These are phyloP conservation scores for Harringtonia lauricola DNA, from an alignment of 2,329 filamentous ascomycete genomes.

Conservation along the genomic window DNA sequence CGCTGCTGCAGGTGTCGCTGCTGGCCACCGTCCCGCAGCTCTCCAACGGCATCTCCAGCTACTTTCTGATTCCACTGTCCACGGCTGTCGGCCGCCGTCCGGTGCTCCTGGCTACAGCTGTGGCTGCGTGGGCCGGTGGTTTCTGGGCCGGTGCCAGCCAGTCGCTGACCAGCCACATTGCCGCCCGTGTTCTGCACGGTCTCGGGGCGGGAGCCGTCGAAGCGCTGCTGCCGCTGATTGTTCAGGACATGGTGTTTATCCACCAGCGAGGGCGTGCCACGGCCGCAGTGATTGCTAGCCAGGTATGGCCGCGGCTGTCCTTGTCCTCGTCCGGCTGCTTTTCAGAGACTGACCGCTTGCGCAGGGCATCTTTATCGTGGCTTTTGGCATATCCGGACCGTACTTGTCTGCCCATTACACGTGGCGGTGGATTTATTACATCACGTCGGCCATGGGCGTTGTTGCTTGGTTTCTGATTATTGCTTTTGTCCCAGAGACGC, in stretches of 20 bases:
- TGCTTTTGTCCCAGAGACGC: constrained; percentile 22
- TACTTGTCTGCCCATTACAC: constrained; percentile 20
- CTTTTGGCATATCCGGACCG: constrained; percentile 19
- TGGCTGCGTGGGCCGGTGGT: constrained; percentile 23
- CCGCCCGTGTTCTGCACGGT: constrained; percentile 22
- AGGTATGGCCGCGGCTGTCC: neutral
- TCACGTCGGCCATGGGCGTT: constrained; percentile 21
- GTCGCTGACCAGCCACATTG: constrained; percentile 16
- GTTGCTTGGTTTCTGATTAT: constrained; percentile 23
- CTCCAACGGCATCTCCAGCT: constrained; percentile 23
- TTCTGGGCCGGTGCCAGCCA: constrained; percentile 23
- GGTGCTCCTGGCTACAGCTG: constrained; percentile 21
- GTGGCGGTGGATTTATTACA: constrained; percentile 26
- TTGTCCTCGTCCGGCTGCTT: too few relatives aligned
- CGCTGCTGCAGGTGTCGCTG: constrained; percentile 19
- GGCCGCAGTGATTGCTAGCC: constrained; percentile 8
- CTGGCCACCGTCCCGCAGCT: constrained; percentile 22
- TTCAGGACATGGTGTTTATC: constrained; percentile 27
- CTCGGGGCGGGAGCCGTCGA: constrained; percentile 26
- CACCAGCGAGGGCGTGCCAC: constrained; percentile 18
- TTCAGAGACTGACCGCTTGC: neutral
- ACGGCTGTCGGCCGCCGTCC: constrained; percentile 24
- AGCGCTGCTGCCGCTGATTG: constrained; percentile 24
- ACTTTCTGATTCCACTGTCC: constrained; percentile 24
- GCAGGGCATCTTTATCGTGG: constrained; percentile 19